Percentiles rank a stretch among this genome's conserved stretches.
Conservation (phyloP, 331 rosid genomes). For the Prunus yedoensis region DNA sequence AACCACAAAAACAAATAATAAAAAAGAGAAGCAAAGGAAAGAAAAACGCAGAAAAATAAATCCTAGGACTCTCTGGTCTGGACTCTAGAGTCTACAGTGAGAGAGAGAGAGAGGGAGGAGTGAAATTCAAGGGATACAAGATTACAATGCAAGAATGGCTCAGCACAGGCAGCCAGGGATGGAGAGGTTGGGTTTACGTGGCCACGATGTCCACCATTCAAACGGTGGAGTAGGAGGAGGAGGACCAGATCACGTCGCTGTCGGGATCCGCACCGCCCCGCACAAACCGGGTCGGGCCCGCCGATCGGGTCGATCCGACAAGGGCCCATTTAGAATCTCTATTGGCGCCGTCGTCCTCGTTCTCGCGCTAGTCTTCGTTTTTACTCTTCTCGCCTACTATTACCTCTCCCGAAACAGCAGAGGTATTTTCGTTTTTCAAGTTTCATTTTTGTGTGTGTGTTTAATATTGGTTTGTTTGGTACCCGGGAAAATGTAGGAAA, state of each 20-base stretch:
- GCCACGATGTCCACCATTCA: constrained; percentile 52
- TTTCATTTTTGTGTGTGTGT: neutral
- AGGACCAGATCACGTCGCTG: constrained; percentile 54
- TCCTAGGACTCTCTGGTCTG: neutral
- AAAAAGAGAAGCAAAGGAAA: too few relatives aligned
- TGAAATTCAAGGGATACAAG: neutral
- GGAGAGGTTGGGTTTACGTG: constrained; percentile 63
- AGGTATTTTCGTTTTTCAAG: constrained; percentile 27
- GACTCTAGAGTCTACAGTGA: too few relatives aligned
- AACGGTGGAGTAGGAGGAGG: constrained; percentile 55
- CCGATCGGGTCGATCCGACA: constrained; percentile 73
- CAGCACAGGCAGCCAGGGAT: constrained; percentile 88
- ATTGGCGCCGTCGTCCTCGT: constrained; percentile 43
- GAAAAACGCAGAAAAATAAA: neutral
- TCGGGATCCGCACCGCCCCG: constrained; percentile 54
- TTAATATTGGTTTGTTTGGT: neutral
- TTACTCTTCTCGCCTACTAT: constrained; percentile 59
- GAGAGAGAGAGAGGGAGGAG: neutral
- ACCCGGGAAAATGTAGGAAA: neutral
- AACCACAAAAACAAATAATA: too few relatives aligned
- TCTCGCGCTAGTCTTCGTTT: constrained; percentile 54
- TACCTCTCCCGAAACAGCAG: constrained; percentile 54
- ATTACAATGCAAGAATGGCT: constrained; percentile 65
- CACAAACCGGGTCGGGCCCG: constrained; percentile 61
- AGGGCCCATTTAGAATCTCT: constrained; percentile 32